phyloP scores from a whole-genome alignment of 257 asterid genomes.

The Catharanthus roseus region DNA sequence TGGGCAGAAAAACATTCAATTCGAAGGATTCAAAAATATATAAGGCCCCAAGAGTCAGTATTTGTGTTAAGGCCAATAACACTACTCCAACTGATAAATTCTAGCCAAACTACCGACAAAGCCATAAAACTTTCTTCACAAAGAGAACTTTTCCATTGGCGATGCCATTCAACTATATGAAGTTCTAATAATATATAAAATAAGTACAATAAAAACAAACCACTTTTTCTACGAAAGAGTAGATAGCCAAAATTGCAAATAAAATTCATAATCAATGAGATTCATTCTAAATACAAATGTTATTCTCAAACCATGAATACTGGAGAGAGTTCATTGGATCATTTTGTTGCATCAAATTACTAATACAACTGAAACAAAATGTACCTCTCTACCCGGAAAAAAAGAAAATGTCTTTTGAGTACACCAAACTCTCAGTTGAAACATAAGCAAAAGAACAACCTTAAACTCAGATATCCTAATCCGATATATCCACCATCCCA shows the following conservation, averaged over 20 bases:
- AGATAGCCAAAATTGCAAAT: neutral
- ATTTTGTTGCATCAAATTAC: neutral
- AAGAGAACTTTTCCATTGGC: neutral
- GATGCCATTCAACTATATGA: neutral
- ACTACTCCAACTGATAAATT: neutral
- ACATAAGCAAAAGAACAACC: neutral
- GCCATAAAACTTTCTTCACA: neutral
- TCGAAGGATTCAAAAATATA: neutral
- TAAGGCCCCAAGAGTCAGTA: neutral
- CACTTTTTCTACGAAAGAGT: neutral
- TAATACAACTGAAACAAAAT: neutral
- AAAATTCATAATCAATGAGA: neutral
- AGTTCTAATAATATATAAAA: neutral
- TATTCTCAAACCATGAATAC: neutral
- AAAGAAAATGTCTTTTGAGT: neutral
- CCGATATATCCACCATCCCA: conserved; percentile 33
- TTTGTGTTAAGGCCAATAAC: neutral
- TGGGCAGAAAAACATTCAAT: neutral
- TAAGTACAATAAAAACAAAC: neutral
- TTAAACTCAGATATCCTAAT: neutral
- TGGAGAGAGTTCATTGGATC: neutral
- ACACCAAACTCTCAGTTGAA: neutral
- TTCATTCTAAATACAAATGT: neutral
- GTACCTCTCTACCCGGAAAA: conserved; percentile 14
- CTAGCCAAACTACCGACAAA: neutral